Conservation (phyloP, 805 yeast species). For the Isabelozyma rhagii region DNA sequence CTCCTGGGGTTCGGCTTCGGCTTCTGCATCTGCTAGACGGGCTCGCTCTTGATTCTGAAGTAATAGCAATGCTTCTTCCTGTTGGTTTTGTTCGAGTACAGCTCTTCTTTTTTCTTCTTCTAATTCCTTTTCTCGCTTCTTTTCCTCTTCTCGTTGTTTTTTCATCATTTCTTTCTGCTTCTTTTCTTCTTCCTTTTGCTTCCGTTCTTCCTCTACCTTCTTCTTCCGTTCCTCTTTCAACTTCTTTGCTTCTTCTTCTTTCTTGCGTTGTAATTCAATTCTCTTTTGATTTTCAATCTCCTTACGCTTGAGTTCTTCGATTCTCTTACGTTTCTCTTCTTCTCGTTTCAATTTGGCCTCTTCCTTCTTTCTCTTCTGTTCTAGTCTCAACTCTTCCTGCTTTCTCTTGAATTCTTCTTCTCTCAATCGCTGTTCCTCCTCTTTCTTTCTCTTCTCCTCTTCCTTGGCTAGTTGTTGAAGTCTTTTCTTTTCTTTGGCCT, state of each 20-base stretch:
- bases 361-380: conserved; percentile 38
- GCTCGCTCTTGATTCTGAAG: conserved; percentile 1
- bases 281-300: conserved; percentile 31
- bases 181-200: conserved; percentile 21
- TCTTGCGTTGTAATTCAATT: conserved; percentile 24
- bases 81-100: background rate
- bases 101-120: background rate
- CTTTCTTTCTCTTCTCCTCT: conserved; percentile 55
- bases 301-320: conserved; percentile 31
- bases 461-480: conserved; percentile 60
- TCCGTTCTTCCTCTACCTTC: conserved; percentile 21
- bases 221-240: conserved; percentile 22
- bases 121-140: conserved; percentile 3
- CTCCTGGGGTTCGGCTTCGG: background rate
- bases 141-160: conserved; percentile 12
- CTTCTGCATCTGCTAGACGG: conserved; percentile 2
- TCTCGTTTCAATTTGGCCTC: conserved; percentile 37
- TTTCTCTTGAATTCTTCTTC: conserved; percentile 28
- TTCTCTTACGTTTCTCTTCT: conserved; percentile 47
- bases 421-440: conserved; percentile 44
- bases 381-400: conserved; percentile 33
- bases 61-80: background rate
- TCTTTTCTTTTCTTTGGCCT: conserved; percentile 67
- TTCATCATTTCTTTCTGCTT: conserved; percentile 13
- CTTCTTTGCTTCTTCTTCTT: conserved; percentile 24